Conservation (phyloP, 2,329 filamentous ascomycete species). For the Trichoderma cornu-damae region DNA sequence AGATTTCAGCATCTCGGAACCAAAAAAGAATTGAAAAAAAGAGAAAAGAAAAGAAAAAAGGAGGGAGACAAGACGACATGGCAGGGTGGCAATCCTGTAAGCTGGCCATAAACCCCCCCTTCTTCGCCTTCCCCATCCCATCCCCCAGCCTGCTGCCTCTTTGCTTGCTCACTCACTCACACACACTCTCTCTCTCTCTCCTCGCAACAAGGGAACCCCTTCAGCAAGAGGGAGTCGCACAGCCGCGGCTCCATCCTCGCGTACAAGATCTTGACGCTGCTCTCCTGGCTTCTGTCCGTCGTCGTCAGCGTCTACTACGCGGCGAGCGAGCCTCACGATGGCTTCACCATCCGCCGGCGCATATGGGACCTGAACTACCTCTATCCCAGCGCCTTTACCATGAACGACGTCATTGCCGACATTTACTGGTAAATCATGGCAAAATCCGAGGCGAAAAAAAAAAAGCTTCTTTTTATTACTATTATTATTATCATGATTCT, state of each 20-base stretch:
- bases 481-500: too few relatives aligned
- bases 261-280: constrained; percentile 70
- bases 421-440: constrained; percentile 84
- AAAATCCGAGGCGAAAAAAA: too few relatives aligned
- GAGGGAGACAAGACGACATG: constrained; percentile 17
- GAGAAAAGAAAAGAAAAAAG: neutral
- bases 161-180: neutral
- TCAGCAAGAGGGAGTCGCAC: constrained; percentile 64
- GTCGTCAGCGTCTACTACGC: constrained; percentile 71
- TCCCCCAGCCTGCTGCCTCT: too few relatives aligned
- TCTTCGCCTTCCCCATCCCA: too few relatives aligned
- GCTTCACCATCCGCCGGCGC: constrained; percentile 51
- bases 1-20: neutral
- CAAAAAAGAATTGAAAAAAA: neutral
- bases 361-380: constrained; percentile 71
- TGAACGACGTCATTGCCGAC: constrained; percentile 59
- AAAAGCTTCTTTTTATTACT: too few relatives aligned
- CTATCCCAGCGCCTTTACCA: constrained; percentile 66
- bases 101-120: too few relatives aligned
- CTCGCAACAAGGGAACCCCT: constrained; percentile 70
- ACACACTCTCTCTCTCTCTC: neutral
- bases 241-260: constrained; percentile 55
- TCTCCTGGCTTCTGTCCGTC: constrained; percentile 71
- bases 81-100: constrained; percentile 20
- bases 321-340: constrained; percentile 58